phyloP scores from a whole-genome alignment of 1,139 yeast species.

The Pneumocystis wakefieldiae region DNA sequence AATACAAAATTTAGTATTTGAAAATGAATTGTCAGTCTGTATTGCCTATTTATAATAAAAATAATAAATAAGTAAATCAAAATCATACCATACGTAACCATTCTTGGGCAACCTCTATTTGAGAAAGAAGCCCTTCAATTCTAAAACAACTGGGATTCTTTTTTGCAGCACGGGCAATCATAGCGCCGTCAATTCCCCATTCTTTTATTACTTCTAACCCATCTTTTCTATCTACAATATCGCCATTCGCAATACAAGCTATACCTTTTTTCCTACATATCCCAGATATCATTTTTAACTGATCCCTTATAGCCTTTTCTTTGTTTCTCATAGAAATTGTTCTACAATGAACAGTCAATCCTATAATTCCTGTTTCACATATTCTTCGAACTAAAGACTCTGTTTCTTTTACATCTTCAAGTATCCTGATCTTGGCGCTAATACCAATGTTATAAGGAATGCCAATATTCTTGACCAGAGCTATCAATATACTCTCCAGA shows the following conservation, averaged over 20 bases:
- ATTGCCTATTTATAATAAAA: conserved; percentile 29
- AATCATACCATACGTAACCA: conserved; percentile 25
- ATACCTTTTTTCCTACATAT: conserved; percentile 52
- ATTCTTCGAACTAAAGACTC: conserved; percentile 44
- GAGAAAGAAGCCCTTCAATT: conserved; percentile 11
- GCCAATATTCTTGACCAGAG: conserved; percentile 68
- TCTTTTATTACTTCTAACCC: conserved; percentile 36
- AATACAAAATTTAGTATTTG: conserved; percentile 70
- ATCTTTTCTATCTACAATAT: conserved; percentile 42
- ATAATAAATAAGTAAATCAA: background rate
- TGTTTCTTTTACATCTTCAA: conserved; percentile 50
- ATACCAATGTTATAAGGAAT: conserved; percentile 61
- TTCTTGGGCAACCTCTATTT: conserved; percentile 36
- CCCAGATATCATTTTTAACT: conserved; percentile 43
- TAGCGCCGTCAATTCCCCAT: conserved; percentile 57
- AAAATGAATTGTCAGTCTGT: conserved; percentile 42
- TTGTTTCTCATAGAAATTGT: conserved; percentile 81
- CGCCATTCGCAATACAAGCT: conserved; percentile 70
- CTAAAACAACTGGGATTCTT: conserved; percentile 65
- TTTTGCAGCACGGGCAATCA: conserved; percentile 91
- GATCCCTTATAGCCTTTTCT: conserved; percentile 55
- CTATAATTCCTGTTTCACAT: conserved; percentile 66
- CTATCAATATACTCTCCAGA: conserved; percentile 48
- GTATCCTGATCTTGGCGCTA: conserved; percentile 72
- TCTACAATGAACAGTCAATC: conserved; percentile 82